These are phyloP conservation scores for Monosporascus ibericus DNA, from an alignment of 2,329 filamentous ascomycete genomes.

Conservation along the genomic window DNA sequence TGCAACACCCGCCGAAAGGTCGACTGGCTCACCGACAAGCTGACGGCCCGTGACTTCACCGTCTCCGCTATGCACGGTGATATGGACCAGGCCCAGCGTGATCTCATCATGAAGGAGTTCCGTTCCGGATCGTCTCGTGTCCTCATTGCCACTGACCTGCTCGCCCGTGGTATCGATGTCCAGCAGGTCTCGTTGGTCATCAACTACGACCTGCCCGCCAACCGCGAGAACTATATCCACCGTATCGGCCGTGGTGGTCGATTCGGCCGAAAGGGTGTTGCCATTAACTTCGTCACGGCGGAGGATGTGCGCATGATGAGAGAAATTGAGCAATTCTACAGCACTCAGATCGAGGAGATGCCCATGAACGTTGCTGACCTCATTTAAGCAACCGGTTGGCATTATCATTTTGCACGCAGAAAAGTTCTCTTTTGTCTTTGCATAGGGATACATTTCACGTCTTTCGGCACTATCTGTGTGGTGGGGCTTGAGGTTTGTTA, in stretches of 20 bases:
- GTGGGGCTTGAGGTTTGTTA: slow-evolving; percentile 22
- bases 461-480: slow-evolving; percentile 17
- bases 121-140: slow-evolving; percentile 97
- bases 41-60: slow-evolving; percentile 96
- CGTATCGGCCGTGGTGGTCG: slow-evolving; percentile 98
- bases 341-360: slow-evolving; percentile 99
- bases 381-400: slow-evolving; percentile 47
- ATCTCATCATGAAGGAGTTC: slow-evolving; percentile 99
- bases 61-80: slow-evolving; percentile 99
- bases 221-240: slow-evolving; percentile 99
- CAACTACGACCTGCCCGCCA: slow-evolving; percentile 98
- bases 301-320: slow-evolving; percentile 99
- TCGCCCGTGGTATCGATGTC: slow-evolving; percentile 99
- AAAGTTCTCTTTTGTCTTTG: slow-evolving; percentile 18
- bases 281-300: slow-evolving; percentile 99
- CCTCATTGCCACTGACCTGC: slow-evolving; percentile 92
- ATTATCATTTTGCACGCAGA: slow-evolving; percentile 8
- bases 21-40: slow-evolving; percentile 99
- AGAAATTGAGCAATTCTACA: slow-evolving; percentile 99
- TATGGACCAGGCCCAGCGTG: slow-evolving; percentile 97
- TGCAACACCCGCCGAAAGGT: slow-evolving; percentile 99
- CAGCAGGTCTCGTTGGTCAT: slow-evolving; percentile 99
- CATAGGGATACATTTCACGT: slow-evolving; percentile 17
- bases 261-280: slow-evolving; percentile 99
- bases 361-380: slow-evolving; percentile 86